Percentiles rank a stretch among this genome's conserved stretches.
phyloP scores from a whole-genome alignment of 225 moss, liverwort and hornwort genomes.

The Asterella californica region DNA sequence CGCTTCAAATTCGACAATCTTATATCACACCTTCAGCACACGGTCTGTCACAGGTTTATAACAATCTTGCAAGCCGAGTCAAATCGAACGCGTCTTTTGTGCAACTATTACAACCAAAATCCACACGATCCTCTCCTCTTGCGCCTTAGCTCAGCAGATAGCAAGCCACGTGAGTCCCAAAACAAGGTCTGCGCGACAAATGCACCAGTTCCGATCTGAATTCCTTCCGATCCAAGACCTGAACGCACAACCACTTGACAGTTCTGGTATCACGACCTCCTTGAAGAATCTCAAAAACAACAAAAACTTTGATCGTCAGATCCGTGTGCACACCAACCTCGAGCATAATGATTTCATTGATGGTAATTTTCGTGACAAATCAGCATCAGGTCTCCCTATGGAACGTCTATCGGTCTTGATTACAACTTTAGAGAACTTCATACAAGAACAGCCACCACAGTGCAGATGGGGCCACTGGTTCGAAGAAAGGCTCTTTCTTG shows the following conservation, averaged over 20 bases:
- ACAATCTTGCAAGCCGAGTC: neutral
- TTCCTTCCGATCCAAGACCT: neutral
- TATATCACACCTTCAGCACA: neutral
- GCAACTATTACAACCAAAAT: neutral
- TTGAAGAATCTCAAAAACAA: neutral
- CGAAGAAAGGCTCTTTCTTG: neutral
- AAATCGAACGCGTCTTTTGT: neutral
- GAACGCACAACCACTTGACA: neutral
- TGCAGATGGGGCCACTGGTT: neutral
- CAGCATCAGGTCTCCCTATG: neutral
- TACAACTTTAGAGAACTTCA: neutral
- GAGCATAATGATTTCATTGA: neutral
- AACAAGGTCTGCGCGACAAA: neutral
- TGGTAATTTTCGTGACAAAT: neutral
- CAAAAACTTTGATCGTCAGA: neutral
- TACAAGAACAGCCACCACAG: neutral
- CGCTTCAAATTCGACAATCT: neutral
- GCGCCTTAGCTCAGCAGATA: neutral
- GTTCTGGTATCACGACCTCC: neutral
- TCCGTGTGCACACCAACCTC: constrained; percentile 10
- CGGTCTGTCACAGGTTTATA: neutral
- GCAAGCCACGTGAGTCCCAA: neutral
- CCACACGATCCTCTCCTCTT: neutral
- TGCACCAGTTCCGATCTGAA: constrained; percentile 16
- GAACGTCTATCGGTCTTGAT: neutral